Conservation (phyloP, 2,329 filamentous ascomycete genomes). For the Didymella glomerata region DNA sequence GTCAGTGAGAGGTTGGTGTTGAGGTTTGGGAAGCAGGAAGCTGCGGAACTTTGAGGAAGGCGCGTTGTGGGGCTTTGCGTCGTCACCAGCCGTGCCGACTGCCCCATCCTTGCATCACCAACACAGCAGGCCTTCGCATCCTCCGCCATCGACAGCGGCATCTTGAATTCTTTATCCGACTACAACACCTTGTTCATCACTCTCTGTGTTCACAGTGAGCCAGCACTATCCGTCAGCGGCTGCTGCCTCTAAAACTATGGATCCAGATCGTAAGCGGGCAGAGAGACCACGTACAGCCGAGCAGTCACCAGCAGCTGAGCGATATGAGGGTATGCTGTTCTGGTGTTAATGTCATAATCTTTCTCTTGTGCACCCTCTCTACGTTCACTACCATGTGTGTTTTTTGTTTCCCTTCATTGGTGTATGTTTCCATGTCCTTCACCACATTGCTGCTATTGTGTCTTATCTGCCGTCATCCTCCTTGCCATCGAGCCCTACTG, state of each 20-base stretch:
- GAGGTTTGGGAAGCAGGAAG: neutral
- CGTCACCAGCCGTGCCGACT: conserved; percentile 6
- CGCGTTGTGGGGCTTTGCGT: conserved; percentile 20
- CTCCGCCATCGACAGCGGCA: neutral
- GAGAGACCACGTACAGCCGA: too few species aligned
- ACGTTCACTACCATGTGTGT: too few species aligned
- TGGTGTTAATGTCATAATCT: too few species aligned
- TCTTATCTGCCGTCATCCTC: neutral
- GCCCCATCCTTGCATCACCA: conserved; percentile 8
- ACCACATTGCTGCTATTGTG: neutral
- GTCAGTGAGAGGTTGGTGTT: neutral
- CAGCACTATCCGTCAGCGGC: too few species aligned
- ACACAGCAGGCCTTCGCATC: neutral
- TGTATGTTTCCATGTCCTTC: neutral
- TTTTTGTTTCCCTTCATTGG: neutral
- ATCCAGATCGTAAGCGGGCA: too few species aligned
- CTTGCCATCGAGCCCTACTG: neutral
- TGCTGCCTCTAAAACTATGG: too few species aligned
- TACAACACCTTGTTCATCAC: too few species aligned
- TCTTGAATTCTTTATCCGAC: neutral
- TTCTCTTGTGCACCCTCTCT: neutral
- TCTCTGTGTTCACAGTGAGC: too few species aligned
- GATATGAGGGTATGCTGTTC: too few species aligned
- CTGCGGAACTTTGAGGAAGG: neutral
- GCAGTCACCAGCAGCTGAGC: too few species aligned